Conservation (phyloP, 2,329 filamentous ascomycete genomes). For the Chaetomium sp. region DNA sequence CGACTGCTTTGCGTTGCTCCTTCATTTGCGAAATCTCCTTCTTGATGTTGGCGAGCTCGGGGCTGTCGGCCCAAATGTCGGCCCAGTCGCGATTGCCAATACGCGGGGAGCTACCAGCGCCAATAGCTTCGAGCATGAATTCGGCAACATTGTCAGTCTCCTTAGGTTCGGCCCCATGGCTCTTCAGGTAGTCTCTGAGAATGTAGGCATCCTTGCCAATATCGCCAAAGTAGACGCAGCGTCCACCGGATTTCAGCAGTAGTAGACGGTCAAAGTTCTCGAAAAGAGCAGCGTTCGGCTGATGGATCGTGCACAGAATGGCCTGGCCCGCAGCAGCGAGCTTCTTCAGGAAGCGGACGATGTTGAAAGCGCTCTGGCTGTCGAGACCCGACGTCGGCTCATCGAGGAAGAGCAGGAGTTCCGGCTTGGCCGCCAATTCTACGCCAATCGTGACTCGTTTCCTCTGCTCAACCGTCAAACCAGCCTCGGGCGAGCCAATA, state of each 20-base stretch:
- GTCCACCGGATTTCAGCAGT: conserved; percentile 74
- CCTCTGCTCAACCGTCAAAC: conserved; percentile 66
- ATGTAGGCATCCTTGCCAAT: conserved; percentile 74
- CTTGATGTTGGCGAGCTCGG: conserved; percentile 69
- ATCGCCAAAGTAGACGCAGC: conserved; percentile 84
- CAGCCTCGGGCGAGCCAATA: conserved; percentile 65
- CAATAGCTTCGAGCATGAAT: conserved; percentile 85
- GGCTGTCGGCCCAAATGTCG: conserved; percentile 74
- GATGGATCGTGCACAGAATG: conserved; percentile 88
- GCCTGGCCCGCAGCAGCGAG: conserved; percentile 79
- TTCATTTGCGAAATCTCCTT: conserved; percentile 69
- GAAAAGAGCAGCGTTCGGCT: conserved; percentile 83
- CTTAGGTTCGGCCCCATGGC: conserved; percentile 61
- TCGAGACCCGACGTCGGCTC: conserved; percentile 78
- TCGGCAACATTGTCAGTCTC: conserved; percentile 65
- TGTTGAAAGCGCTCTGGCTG: conserved; percentile 73
- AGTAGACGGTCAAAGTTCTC: conserved; percentile 85
- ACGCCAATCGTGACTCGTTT: conserved; percentile 89
- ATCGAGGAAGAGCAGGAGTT: conserved; percentile 75
- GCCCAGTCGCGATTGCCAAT: conserved; percentile 78
- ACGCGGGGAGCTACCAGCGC: conserved; percentile 71
- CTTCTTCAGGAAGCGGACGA: conserved; percentile 76
- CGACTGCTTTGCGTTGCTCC: conserved; percentile 52
- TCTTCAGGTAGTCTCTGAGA: conserved; percentile 65
- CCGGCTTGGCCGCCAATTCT: conserved; percentile 80